These are phyloP conservation scores for Begonia masoniana DNA, from an alignment of 306 rosid species.

Conservation along the genomic window DNA sequence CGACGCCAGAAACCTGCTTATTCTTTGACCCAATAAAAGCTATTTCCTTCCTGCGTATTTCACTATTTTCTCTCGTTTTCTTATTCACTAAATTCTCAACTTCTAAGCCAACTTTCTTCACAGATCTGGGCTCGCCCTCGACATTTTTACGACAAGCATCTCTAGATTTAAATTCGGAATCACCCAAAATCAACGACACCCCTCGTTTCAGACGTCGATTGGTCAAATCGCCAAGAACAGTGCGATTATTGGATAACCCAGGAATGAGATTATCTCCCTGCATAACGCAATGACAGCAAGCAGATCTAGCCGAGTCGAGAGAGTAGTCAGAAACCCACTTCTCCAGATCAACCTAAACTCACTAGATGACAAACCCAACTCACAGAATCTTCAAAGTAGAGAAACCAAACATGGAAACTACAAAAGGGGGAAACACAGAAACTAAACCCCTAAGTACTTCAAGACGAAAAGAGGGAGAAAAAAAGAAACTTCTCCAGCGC, in stretches of 20 bases:
- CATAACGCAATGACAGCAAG: slow-evolving; percentile 14
- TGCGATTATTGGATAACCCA: slow-evolving; percentile 27
- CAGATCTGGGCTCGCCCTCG: slow-evolving; percentile 12
- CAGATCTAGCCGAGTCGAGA: slow-evolving; percentile 3
- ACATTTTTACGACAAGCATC: slow-evolving; percentile 5
- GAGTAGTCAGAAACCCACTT: slow-evolving; percentile 4
- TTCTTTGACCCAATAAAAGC: slow-evolving; percentile 10
- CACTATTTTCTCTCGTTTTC: slow-evolving; percentile 11
- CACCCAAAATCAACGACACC: slow-evolving; percentile 28
- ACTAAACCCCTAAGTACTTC: too few relatives aligned
- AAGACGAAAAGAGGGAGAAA: too few relatives aligned
- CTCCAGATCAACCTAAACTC: background rate
- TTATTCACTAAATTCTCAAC: slow-evolving; percentile 14
- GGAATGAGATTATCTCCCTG: slow-evolving; percentile 28
- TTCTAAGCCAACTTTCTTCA: slow-evolving; percentile 25
- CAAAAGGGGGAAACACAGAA: too few relatives aligned
- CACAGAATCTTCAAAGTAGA: too few relatives aligned
- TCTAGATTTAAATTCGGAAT: slow-evolving; percentile 17
- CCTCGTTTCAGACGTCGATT: slow-evolving; percentile 43
- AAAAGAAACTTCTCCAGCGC: too few relatives aligned
- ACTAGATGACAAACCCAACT: too few relatives aligned
- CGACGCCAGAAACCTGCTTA: slow-evolving; percentile 11
- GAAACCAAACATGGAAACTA: too few relatives aligned
- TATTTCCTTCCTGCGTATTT: slow-evolving; percentile 2
- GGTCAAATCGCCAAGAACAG: slow-evolving; percentile 41